Evolutionary conservation across 2,329 filamentous ascomycete genomes (phyloP).

Genomic region (Ceratocystiopsis sp.): DNA sequence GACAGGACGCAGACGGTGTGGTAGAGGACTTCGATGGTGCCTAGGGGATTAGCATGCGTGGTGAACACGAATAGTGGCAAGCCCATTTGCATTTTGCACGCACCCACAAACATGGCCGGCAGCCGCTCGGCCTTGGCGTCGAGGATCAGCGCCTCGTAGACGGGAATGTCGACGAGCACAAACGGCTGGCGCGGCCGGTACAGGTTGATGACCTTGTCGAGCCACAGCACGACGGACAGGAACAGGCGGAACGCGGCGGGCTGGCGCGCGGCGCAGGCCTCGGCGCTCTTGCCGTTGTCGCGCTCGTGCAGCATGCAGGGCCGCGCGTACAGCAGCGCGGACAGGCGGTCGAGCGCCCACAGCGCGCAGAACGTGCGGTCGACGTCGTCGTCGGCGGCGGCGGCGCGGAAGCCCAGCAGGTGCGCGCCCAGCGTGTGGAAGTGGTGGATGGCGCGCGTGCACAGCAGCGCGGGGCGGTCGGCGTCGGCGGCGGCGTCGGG

Average conservation of each 20-base stretch:
- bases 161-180: slow-evolving; percentile 34
- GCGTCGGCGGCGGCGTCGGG: slow-evolving; percentile 34
- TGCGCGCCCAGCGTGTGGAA: slow-evolving; percentile 40
- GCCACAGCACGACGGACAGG: slow-evolving; percentile 33
- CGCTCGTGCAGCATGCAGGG: slow-evolving; percentile 43
- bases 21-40: slow-evolving; percentile 45
- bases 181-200: slow-evolving; percentile 38
- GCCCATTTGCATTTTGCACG: too few relatives aligned
- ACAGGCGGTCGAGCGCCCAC: slow-evolving; percentile 44
- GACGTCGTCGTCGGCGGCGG: slow-evolving; percentile 22
- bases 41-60: slow-evolving; percentile 22
- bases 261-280: slow-evolving; percentile 31
- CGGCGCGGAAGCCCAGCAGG: slow-evolving; percentile 19
- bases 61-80: slow-evolving; percentile 10
- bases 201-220: slow-evolving; percentile 42
- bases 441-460: slow-evolving; percentile 37
- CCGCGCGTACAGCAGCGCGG: slow-evolving; percentile 41
- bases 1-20: slow-evolving; percentile 47
- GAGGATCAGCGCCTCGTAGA: slow-evolving; percentile 40
- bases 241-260: slow-evolving; percentile 39
- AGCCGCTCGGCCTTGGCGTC: slow-evolving; percentile 33
- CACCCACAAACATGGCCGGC: slow-evolving; percentile 29
- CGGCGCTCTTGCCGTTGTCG: slow-evolving; percentile 37
- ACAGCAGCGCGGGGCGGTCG: slow-evolving; percentile 35
- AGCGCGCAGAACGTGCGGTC: slow-evolving; percentile 38